Conservation (phyloP, 352 stramenopile species). For the Phytophthora hybrid region DNA sequence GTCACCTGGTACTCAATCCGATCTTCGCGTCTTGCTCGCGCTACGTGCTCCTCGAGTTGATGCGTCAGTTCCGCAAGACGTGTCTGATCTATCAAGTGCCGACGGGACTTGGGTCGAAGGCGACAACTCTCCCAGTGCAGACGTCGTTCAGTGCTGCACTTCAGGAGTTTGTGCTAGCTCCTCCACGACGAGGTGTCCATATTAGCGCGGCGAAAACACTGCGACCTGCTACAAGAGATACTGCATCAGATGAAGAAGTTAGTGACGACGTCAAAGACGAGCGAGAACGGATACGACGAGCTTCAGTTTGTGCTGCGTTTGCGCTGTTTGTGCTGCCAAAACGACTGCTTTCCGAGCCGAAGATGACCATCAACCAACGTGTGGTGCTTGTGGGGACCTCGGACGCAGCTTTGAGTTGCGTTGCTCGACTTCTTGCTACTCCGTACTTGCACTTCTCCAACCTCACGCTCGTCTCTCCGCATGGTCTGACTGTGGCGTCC, state of each 20-base stretch:
- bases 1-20: slow-evolving; percentile 76
- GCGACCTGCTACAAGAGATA: slow-evolving; percentile 4
- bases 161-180: slow-evolving; percentile 70
- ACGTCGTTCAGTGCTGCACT: slow-evolving; percentile 49
- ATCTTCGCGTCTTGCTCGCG: slow-evolving; percentile 70
- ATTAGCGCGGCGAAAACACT: neutral
- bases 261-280: slow-evolving; percentile 63
- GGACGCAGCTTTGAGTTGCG: slow-evolving; percentile 78
- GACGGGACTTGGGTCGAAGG: slow-evolving; percentile 19
- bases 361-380: slow-evolving; percentile 83
- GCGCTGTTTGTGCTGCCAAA: slow-evolving; percentile 90
- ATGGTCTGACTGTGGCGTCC: slow-evolving; percentile 60
- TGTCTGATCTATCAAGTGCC: slow-evolving; percentile 66
- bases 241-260: slow-evolving; percentile 40
- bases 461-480: slow-evolving; percentile 85
- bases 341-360: slow-evolving; percentile 87
- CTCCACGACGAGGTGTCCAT: slow-evolving; percentile 50
- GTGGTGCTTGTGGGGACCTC: slow-evolving; percentile 90
- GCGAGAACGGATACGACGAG: slow-evolving; percentile 32
- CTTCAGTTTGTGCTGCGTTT: slow-evolving; percentile 42
- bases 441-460: slow-evolving; percentile 90
- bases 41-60: slow-evolving; percentile 81
- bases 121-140: slow-evolving; percentile 1
- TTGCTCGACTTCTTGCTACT: slow-evolving; percentile 77
- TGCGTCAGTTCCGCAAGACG: slow-evolving; percentile 78